A percentile compares a stretch with the other conserved stretches of the same genome.
phyloP scores from a whole-genome alignment of 495 filamentous ascomycete species.

The Clavariopsis aquatica region DNA sequence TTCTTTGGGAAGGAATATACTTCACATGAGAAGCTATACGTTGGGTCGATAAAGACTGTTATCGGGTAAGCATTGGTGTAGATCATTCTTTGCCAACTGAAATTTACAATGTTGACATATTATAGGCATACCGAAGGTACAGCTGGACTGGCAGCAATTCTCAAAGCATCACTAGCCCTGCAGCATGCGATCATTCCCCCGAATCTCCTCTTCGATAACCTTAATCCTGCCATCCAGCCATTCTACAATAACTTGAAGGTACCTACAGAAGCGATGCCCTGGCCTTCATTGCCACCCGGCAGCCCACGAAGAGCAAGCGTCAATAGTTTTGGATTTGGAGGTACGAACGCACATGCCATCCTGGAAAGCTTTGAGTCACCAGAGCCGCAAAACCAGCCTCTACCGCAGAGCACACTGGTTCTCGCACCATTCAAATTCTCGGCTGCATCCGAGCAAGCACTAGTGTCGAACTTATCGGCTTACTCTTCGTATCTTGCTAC shows the following conservation, averaged over 20 bases:
- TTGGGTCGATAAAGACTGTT: slow-evolving; percentile 38
- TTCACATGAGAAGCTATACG: too few relatives aligned
- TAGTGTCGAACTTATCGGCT: too few relatives aligned
- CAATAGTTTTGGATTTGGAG: slow-evolving; percentile 48
- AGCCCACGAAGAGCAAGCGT: slow-evolving; percentile 35
- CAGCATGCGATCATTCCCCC: slow-evolving; percentile 44
- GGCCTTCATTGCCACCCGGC: too few relatives aligned
- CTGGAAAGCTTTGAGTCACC: not conserved
- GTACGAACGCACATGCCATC: slow-evolving; percentile 37
- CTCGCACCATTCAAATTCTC: not conserved
- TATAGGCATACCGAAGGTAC: not conserved
- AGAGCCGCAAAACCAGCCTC: not conserved
- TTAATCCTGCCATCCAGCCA: too few relatives aligned
- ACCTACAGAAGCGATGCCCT: slow-evolving; percentile 2
- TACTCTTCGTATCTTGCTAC: too few relatives aligned
- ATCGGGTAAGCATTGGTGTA: too few relatives aligned
- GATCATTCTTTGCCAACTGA: too few relatives aligned
- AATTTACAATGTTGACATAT: too few relatives aligned
- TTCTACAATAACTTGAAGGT: not conserved
- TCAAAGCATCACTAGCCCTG: slow-evolving; percentile 44
- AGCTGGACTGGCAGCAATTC: slow-evolving; percentile 42
- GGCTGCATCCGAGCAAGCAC: too few relatives aligned
- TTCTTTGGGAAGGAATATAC: too few relatives aligned
- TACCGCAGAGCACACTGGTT: not conserved
- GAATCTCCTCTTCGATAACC: not conserved